These are phyloP conservation scores for Eragrostis curvula DNA, from an alignment of 176 grass and related monocot species.

Conservation along the genomic window DNA sequence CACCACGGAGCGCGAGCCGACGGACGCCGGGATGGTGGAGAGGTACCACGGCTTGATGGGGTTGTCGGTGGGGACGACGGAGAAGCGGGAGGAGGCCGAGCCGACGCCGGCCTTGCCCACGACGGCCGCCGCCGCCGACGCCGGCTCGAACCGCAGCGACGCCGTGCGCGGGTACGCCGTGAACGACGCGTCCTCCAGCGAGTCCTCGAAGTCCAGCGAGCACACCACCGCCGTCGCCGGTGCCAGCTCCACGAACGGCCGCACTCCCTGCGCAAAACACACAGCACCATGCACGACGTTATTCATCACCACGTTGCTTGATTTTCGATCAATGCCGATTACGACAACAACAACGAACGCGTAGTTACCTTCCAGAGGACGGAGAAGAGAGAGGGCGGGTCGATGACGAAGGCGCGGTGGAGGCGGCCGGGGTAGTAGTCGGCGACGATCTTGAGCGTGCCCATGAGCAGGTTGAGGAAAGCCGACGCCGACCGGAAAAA, in stretches of 20 bases:
- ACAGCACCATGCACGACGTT: background rate
- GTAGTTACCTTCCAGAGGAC: slow-evolving; percentile 99
- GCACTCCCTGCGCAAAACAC: slow-evolving; percentile 59
- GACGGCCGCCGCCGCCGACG: slow-evolving; percentile 20
- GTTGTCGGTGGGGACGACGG: slow-evolving; percentile 80
- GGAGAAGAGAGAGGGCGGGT: slow-evolving; percentile 91
- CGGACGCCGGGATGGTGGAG: slow-evolving; percentile 61
- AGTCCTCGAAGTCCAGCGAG: slow-evolving; percentile 95
- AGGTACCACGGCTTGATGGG: slow-evolving; percentile 98
- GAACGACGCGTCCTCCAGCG: slow-evolving; percentile 82
- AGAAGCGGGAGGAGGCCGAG: slow-evolving; percentile 92
- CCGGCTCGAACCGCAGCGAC: slow-evolving; percentile 80
- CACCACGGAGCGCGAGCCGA: slow-evolving; percentile 59
- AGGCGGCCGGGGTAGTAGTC: slow-evolving; percentile 96
- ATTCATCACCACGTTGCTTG: background rate
- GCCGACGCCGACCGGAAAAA: slow-evolving; percentile 96
- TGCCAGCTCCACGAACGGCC: slow-evolving; percentile 86
- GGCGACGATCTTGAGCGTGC: slow-evolving; percentile 90
- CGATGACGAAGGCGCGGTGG: slow-evolving; percentile 93
- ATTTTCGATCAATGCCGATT: background rate
- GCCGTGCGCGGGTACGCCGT: slow-evolving; percentile 79
- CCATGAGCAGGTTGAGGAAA: slow-evolving; percentile 90
- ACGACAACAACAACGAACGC: background rate
- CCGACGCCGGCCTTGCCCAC: slow-evolving; percentile 43
- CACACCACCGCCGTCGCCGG: slow-evolving; percentile 61